Base-by-base conservation (phyloP, 352 stramenopile species). In the Pythium biforme region DNA sequence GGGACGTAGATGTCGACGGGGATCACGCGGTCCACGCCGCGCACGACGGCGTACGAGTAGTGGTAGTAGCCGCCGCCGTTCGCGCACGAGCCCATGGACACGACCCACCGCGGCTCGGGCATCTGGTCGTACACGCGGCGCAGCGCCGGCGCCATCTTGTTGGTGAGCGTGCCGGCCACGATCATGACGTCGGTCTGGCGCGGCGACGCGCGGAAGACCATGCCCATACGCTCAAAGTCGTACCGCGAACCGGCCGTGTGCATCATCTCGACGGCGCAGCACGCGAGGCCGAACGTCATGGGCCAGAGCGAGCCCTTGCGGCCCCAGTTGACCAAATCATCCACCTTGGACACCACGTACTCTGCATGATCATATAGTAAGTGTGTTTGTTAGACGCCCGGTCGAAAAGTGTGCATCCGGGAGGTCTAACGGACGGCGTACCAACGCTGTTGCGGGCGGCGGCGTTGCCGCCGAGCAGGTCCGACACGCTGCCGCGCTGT, bases 241-340 rank as follows among this genome's bases (percentile, higher is more conserved):
- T 99, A 99, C 23, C 97, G 89, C 14, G 84, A 81, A 29, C 70
- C 77, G 55, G 74, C 77, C 69, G 65, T 69, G 61, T 97, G 89
- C 89, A 99, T 99, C 97, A 99, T 99, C 83, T 99, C 98, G 20
- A 99, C 96, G 51, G 97, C 97, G 72, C 98, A 99, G 77, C 98
- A 99, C 9, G 98, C 97, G 14, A 99, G 78, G 56, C 98, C 98
- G 77, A 99, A 99, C 8, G 97, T 99, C 83, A 99, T 98, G 51
- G 98, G 98, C 97, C 97, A 99, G 25, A 99, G 69, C 33, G 97
- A 99, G 59, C 95, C 92, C 55, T 88, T 85, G 52, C 97, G 93
- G 17, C 94, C 96, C 97, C 97, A 99, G 79, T 99, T 99, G n/a
- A 99, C 94, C 22, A 99, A 79, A 57, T 99, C 96, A 69, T 99